These are phyloP conservation scores for Neoascochyta sp. DNA, from an alignment of 2,329 filamentous ascomycete genomes.

Conservation along the genomic window DNA sequence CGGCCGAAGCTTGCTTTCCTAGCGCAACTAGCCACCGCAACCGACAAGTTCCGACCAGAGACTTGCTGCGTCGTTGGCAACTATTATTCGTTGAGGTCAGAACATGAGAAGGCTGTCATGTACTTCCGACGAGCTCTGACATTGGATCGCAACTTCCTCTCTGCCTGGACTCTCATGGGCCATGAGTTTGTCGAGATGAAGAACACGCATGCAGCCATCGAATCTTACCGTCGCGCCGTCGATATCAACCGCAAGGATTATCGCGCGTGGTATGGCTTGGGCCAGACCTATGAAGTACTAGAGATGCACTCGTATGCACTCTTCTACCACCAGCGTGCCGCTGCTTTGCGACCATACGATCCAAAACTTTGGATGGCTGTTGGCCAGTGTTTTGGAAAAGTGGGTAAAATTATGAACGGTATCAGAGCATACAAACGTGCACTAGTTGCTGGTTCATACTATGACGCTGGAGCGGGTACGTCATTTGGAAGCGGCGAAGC, in stretches of 20 bases:
- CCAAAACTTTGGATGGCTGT: slow-evolving; percentile 99
- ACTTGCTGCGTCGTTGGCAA: slow-evolving; percentile 97
- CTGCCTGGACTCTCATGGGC: slow-evolving; percentile 97
- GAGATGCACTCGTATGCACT: slow-evolving; percentile 97
- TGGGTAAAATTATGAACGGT: slow-evolving; percentile 80
- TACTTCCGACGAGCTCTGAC: slow-evolving; percentile 93
- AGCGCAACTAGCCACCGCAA: slow-evolving; percentile 82
- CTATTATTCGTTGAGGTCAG: slow-evolving; percentile 89
- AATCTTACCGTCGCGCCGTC: slow-evolving; percentile 91
- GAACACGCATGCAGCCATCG: slow-evolving; percentile 95
- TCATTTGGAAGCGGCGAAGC: slow-evolving; percentile 48
- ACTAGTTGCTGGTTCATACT: slow-evolving; percentile 80
- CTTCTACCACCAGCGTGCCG: slow-evolving; percentile 96
- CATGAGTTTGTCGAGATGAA: slow-evolving; percentile 99
- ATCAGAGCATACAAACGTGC: slow-evolving; percentile 95
- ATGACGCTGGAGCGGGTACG: slow-evolving; percentile 59
- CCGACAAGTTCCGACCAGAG: slow-evolving; percentile 94
- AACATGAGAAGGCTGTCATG: slow-evolving; percentile 96
- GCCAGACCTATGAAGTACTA: slow-evolving; percentile 94
- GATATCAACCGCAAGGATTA: slow-evolving; percentile 96
- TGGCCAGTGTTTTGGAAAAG: slow-evolving; percentile 84
- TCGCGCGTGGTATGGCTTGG: slow-evolving; percentile 94
- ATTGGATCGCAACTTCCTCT: slow-evolving; percentile 83
- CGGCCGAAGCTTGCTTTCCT: slow-evolving; percentile 88
- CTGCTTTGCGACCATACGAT: slow-evolving; percentile 88